Conservation (phyloP, 495 filamentous ascomycete genomes). For the Penicillium angulare region DNA sequence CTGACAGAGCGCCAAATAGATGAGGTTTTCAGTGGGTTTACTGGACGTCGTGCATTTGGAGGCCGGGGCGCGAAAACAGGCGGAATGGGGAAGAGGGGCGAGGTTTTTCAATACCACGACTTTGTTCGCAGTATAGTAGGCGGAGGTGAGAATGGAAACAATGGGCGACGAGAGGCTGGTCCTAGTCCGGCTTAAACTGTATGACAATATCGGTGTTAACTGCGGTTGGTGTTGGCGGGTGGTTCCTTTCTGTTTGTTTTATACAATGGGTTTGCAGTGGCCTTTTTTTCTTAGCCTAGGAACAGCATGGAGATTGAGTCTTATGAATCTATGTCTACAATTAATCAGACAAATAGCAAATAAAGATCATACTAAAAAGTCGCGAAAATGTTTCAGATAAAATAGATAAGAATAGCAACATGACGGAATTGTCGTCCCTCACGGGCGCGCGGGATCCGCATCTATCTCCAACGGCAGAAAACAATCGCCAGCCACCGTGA, state of each 20-base stretch:
- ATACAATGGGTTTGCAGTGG: background rate
- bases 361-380: no score
- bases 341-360: background rate
- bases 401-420: no score
- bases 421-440: background rate
- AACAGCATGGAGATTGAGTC: no score
- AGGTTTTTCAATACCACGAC: conserved; percentile 48
- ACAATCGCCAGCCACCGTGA: conserved; percentile 25
- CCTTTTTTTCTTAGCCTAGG: no score
- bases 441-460: conserved; percentile 14
- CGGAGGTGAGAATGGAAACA: conserved; percentile 36
- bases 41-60: conserved; percentile 72
- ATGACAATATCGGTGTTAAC: background rate
- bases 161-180: conserved; percentile 23
- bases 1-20: conserved; percentile 79
- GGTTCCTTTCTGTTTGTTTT: background rate
- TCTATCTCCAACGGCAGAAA: conserved; percentile 25
- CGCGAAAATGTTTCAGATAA: background rate
- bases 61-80: conserved; percentile 30
- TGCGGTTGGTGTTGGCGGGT: conserved; percentile 15
- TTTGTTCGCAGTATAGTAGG: conserved; percentile 44
- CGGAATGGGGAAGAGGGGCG: conserved; percentile 37
- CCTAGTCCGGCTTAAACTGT: conserved; percentile 21
- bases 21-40: conserved; percentile 79
- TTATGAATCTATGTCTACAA: background rate